Evolutionary conservation across 208 protist species (phyloP), one percentile per base, ranked within the genome.

Genomic region (Crithidia expoeki): DNA sequence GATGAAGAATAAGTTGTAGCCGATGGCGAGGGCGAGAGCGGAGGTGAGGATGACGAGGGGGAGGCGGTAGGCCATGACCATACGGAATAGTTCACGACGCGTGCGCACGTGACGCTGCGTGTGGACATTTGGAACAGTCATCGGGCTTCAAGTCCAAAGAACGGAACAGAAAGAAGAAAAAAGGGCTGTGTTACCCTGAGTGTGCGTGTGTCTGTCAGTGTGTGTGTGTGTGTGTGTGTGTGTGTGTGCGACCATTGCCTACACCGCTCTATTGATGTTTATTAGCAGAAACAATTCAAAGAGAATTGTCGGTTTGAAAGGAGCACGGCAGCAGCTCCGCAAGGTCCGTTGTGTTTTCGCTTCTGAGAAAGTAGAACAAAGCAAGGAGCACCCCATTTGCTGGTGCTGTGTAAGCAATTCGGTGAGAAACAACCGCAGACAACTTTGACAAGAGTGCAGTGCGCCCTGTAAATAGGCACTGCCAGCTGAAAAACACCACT

Each of bases 21-120:
- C 72, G 16, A 36, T 3, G 5, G 42, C 27, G 21, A 77, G 63
- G n/a, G 21, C 6, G 5, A 49, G 38, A n/a, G 72, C 63, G 23
- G 49, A 55, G 21, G 60, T 21, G 14, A 65, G 71, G 58, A 81
- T 72, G 9, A 38, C 5, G 2, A 76, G n/a, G 0, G 75, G 69
- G 0, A 76, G 50, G 3, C 59, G 69, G 53, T 81, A 81, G 7
- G 74, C 74, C 0, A 52, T 50, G 4, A 71, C 5, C 36, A 80
- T 36, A 21, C 9, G 2, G 30, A 55, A 27, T 55, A 64, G 38
- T 49, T 36, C 68, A 2, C 33, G 30, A n/a, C 34, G 21, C 16
- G 67, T 40, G 16, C 52, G 27, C 10, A 62, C 23, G 6, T 50
- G 28, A 19, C 3, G 38, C 0, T 32, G n/a, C 11, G 46, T 51